These are phyloP conservation scores for Rhizopogon vulgaris DNA, from an alignment of 768 basidiomycete species.

Conservation along the genomic window DNA sequence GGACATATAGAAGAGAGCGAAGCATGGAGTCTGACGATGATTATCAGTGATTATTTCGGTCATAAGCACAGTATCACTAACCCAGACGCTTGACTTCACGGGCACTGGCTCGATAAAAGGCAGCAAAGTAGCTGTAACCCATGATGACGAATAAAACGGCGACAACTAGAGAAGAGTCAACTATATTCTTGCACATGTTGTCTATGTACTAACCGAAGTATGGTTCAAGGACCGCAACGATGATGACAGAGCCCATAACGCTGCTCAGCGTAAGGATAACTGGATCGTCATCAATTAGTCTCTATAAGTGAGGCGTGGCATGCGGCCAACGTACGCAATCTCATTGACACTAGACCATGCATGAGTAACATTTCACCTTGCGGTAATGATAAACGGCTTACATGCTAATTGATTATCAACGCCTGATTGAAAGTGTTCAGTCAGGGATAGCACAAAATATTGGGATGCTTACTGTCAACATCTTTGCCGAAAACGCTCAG, in stretches of 20 bases:
- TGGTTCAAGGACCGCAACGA: conserved; percentile 52
- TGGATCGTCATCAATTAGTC: conserved; percentile 14
- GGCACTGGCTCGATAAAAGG: conserved; percentile 66
- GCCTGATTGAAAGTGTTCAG: conserved; percentile 1
- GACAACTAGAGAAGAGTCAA: conserved; percentile 35
- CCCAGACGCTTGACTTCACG: conserved; percentile 72
- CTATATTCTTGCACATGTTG: background rate
- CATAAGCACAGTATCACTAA: conserved; percentile 5
- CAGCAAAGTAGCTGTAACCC: conserved; percentile 61
- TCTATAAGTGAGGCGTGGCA: background rate
- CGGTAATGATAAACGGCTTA: conserved; percentile 17
- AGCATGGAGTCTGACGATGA: conserved; percentile 52
- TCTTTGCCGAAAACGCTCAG: conserved; percentile 62
- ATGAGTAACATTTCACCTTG: background rate
- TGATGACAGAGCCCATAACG: conserved; percentile 45
- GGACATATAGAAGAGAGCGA: conserved; percentile 69
- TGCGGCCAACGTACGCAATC: conserved; percentile 34
- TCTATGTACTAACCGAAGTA: conserved; percentile 46
- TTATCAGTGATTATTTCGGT: background rate
- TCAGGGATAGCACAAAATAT: background rate
- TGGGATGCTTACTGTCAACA: conserved; percentile 43
- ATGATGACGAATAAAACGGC: conserved; percentile 45
- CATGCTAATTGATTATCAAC: conserved; percentile 58
- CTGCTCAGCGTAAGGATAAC: conserved; percentile 46
- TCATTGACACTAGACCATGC: conserved; percentile 40